Percentiles rank a stretch among this genome's conserved stretches.
Evolutionary conservation across 306 rosid species (phyloP).

Genomic region (Luffa aegyptiaca): DNA sequence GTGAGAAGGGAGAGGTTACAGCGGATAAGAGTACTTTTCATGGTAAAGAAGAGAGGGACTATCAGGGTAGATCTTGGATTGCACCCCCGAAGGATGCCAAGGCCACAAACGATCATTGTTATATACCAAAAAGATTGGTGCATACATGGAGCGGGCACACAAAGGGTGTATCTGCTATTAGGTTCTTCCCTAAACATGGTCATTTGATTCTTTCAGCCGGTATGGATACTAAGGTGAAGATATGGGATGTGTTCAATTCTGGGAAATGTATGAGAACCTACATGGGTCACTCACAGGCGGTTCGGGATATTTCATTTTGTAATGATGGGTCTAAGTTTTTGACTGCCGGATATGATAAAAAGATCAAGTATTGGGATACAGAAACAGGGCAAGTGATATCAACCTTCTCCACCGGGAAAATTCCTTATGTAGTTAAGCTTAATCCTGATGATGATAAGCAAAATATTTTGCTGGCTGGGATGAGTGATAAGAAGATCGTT

Average conservation of each 20-base stretch:
- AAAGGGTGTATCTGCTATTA: constrained; percentile 81
- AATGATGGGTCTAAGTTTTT: constrained; percentile 83
- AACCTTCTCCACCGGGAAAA: constrained; percentile 76
- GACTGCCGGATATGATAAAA: constrained; percentile 90
- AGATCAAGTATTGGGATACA: constrained; percentile 97
- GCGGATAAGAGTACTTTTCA: constrained; percentile 83
- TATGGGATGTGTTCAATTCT: constrained; percentile 94
- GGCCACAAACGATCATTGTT: constrained; percentile 80
- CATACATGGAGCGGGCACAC: constrained; percentile 99
- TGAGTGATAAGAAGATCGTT: constrained; percentile 98
- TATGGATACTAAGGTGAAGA: constrained; percentile 90
- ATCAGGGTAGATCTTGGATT: constrained; percentile 99
- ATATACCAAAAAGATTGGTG: constrained; percentile 89
- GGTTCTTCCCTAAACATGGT: constrained; percentile 82
- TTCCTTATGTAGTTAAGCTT: constrained; percentile 89
- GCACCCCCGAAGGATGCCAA: constrained; percentile 88
- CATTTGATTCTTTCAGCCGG: constrained; percentile 89
- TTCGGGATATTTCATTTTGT: constrained; percentile 80
- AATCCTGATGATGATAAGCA: constrained; percentile 96
- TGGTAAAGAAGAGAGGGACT: constrained; percentile 90
- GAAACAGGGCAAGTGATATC: constrained; percentile 97
- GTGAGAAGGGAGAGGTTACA: constrained; percentile 62
- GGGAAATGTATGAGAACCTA: constrained; percentile 97
- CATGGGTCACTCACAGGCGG: constrained; percentile 88
- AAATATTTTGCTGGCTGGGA: constrained; percentile 85